Conservation (phyloP, 2,329 filamentous ascomycete species). For the Colletotrichum paranaense region DNA sequence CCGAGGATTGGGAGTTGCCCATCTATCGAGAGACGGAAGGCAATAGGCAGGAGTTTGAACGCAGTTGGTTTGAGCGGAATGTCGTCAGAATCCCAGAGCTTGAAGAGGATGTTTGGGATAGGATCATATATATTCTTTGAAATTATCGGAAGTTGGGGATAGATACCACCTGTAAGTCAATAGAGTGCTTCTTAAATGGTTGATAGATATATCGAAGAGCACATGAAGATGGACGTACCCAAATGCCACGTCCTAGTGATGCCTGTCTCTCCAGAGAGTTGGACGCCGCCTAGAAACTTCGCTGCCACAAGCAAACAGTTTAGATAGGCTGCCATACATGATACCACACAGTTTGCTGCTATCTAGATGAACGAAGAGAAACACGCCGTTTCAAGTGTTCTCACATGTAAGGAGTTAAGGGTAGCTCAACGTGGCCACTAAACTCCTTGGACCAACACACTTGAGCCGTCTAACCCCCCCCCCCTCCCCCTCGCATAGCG, state of each 20-base stretch:
- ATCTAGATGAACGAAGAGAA: neutral
- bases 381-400: neutral
- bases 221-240: neutral
- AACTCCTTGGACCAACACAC: neutral
- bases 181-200: fast-evolving
- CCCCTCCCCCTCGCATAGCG: too few species aligned
- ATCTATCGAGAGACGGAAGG: too few species aligned
- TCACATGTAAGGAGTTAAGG: neutral
- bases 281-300: too few species aligned
- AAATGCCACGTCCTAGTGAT: too few species aligned
- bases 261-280: neutral
- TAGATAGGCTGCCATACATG: too few species aligned
- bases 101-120: neutral
- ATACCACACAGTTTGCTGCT: neutral
- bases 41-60: neutral
- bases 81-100: neutral
- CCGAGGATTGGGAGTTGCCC: neutral
- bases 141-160: too few species aligned
- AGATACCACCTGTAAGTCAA: neutral
- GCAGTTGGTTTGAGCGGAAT: neutral
- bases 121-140: neutral
- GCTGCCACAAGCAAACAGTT: neutral
- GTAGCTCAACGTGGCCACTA: neutral
- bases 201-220: neutral
- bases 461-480: neutral